Conservation (phyloP, 495 filamentous ascomycete genomes). For the Neurospora terricola region DNA sequence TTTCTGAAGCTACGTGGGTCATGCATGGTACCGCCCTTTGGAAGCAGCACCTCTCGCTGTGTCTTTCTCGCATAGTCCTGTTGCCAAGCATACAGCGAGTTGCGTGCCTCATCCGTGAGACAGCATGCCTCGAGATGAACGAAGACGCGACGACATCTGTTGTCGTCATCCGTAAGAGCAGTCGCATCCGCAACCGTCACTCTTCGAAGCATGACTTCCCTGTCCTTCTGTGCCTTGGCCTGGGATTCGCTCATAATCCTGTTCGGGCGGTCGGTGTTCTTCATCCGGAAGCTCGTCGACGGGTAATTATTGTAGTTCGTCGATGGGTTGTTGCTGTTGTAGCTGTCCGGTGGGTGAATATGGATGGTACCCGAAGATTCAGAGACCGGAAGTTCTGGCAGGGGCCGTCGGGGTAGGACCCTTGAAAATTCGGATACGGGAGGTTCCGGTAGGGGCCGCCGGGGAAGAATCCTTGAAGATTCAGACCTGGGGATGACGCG, state of each 20-base stretch:
- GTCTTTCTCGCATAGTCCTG: constrained; percentile 29
- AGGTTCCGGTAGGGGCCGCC: not conserved
- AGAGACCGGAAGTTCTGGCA: not conserved
- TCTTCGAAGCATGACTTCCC: not conserved
- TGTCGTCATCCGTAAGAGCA: constrained; percentile 28
- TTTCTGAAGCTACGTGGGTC: not conserved
- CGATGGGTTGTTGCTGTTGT: not conserved
- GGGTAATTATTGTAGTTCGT: not conserved
- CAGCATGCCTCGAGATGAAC: constrained; percentile 37
- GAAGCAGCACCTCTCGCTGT: constrained; percentile 17
- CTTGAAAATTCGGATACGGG: not conserved
- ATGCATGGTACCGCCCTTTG: constrained; percentile 23
- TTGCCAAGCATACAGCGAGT: constrained; percentile 38
- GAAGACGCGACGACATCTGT: constrained; percentile 38
- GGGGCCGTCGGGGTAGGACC: not conserved
- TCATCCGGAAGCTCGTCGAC: not conserved
- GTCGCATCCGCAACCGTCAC: not conserved
- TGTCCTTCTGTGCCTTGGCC: not conserved
- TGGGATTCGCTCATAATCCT: not conserved
- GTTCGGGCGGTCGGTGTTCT: not conserved
- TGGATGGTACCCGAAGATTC: not conserved
- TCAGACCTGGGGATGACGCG: not conserved
- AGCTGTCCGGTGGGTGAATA: not conserved
- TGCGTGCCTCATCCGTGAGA: constrained; percentile 36
- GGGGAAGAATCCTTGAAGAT: not conserved